Base-by-base conservation (phyloP, 805 yeast genomes). In the Kluyveromyces nonfermentans region DNA sequence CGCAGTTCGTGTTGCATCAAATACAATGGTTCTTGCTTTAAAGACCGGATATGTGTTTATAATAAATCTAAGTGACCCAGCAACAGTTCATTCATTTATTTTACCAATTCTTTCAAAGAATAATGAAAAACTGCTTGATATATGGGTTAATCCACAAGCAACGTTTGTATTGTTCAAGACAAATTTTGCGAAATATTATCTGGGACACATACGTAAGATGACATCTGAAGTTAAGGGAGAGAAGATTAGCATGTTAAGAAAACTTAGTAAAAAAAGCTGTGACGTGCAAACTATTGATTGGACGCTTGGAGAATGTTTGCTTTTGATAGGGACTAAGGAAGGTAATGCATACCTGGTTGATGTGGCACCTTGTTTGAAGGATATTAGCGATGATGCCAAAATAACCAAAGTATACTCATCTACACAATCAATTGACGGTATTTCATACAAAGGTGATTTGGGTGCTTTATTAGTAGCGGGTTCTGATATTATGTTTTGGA, bases 1-100 rank as follows among this genome's bases (percentile, higher is more conserved):
- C 5, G 61, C 72, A n/a, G 57, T 83, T 39, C 71, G 68, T 15
- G 86, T 80, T 5, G 63, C 71, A 18, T 68, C 70, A 46, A 82
- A 83, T 52, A 62, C 74, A 5, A 70, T 84, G 33, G 71, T 74
- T 44, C 63, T 83, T 38, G 76, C 80, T 0, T 65, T 78, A 44
- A 65, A 65, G 40, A 62, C 71, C 7, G 81, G 82, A 1, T 55
- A 69, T 14, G 61, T 84, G n/a, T 75, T 75, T 50, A 62, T 82
- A n/a, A 82, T 85, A 28, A 78, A 82, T 51, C 63, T 84, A 49
- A 79, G 77, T 41, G 70, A 70, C 40, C 93, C 93, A 1, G 77
- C 81, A 31, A 68, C 68, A 7, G 80, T 84, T 5, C 71, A 69
- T 35, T 63, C 60, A 19, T 55, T 69, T n/a, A 60, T 58, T 10